Base-by-base conservation (phyloP, 495 filamentous ascomycete species). In the Pseudotulostoma volvatum region DNA sequence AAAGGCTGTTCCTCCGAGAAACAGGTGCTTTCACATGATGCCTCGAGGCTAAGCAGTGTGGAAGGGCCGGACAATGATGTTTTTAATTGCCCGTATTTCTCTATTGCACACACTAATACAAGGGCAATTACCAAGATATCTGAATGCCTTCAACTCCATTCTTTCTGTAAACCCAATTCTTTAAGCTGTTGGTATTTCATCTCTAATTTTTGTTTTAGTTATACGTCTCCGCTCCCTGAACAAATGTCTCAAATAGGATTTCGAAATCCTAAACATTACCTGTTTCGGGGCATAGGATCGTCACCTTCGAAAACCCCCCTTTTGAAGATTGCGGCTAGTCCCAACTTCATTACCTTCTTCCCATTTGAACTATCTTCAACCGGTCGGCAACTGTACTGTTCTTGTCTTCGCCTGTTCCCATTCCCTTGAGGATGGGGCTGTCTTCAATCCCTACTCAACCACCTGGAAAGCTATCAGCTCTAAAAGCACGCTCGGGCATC, bases 371-470 rank as follows among this genome's bases (percentile, higher is more conserved):
- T 36, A 36, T 18, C 3, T 36, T 36, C n/a, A 18, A 36, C 16
- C 11, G 34, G 34, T 36, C 34, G 17, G 17, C 16, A 36, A 20
- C n/a, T n/a, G 15, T 36, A 36, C 15, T 17, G 15, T 36, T 17
- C 7, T 18, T 11, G 16, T 17, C 19, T 36, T 8, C 34, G 19
- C 16, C 34, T 18, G 16, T 36, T 36, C 19, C 34, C 34, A 18
- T 36, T 36, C 15, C 34, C 34, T 36, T 15, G 11, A 11, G 34
- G n/a, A 36, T 36, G 34, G n/a, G 34, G 34, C 19, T 20, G n/a
- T 18, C n/a, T 36, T 8, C 34, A 36, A 20, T 18, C 16, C 34
- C n/a, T 15, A 3, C 17, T 36, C 5, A 17, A 36, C 19, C 34
- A 36, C 15, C 34, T 36, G 19, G n/a, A 15, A 36, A 36, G 34